Conservation (phyloP, 106 monocot genomes). For the Acorus calamus region DNA sequence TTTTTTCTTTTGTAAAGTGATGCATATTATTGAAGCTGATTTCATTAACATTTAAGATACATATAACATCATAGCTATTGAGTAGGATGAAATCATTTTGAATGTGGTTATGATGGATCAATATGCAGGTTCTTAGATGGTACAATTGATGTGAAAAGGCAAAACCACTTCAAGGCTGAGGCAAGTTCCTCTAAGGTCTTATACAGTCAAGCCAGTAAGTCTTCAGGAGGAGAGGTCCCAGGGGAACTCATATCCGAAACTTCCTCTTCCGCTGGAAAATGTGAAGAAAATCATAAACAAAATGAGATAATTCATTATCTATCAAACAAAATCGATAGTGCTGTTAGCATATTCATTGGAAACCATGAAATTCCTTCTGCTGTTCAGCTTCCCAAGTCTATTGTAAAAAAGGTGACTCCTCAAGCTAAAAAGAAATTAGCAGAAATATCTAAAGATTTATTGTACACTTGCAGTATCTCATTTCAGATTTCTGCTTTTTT, state of each 20-base stretch:
- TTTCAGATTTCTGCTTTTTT: conserved; percentile 68
- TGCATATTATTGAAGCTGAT: too few species aligned
- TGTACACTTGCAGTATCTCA: conserved; percentile 67
- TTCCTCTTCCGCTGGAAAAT: conserved; percentile 11
- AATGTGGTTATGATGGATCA: background rate
- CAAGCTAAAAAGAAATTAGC: conserved; percentile 53
- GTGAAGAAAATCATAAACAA: conserved; percentile 19
- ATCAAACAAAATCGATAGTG: conserved; percentile 48
- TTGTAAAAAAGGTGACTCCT: conserved; percentile 58
- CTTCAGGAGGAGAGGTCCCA: conserved; percentile 2
- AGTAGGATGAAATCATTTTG: background rate
- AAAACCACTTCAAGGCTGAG: conserved; percentile 9
- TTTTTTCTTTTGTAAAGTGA: too few species aligned
- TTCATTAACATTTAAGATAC: too few species aligned
- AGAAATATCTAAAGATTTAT: conserved; percentile 41
- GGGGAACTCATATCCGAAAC: conserved; percentile 6
- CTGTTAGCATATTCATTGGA: conserved; percentile 23
- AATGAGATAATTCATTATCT: conserved; percentile 31
- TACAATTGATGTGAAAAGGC: conserved; percentile 12
- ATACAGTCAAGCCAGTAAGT: conserved; percentile 1
- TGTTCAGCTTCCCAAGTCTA: conserved; percentile 47
- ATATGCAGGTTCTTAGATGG: conserved; percentile 72
- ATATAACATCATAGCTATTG: too few species aligned
- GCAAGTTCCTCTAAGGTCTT: conserved; percentile 1
- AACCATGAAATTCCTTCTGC: conserved; percentile 32